These are phyloP conservation scores for Metschnikowia rubicola DNA, from an alignment of 805 yeast genomes.

Conservation along the genomic window DNA sequence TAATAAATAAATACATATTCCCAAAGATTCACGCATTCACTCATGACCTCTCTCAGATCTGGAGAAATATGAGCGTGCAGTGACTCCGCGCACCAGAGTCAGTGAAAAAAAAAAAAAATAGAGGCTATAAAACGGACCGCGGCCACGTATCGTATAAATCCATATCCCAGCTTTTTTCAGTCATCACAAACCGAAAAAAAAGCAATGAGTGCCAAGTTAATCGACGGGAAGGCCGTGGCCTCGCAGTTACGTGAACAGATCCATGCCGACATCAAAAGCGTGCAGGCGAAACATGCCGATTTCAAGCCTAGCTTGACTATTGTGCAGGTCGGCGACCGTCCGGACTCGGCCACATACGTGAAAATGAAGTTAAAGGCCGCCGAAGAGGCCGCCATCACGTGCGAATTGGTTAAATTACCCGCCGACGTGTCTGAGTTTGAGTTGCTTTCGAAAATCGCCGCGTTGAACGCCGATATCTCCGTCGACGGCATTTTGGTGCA, in stretches of 20 bases:
- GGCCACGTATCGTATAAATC: neutral
- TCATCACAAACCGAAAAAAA: too few relatives aligned
- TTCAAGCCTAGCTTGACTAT: slow-evolving; percentile 67
- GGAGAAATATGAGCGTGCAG: too few relatives aligned
- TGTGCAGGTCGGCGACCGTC: slow-evolving; percentile 73
- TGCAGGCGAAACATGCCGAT: slow-evolving; percentile 45
- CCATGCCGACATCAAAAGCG: slow-evolving; percentile 37
- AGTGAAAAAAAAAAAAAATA: too few relatives aligned
- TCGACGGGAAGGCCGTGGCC: slow-evolving; percentile 47
- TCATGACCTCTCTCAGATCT: too few relatives aligned
- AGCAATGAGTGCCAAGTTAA: slow-evolving; percentile 32
- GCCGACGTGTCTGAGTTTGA: slow-evolving; percentile 54
- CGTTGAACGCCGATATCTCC: slow-evolving; percentile 53
- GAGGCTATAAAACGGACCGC: neutral
- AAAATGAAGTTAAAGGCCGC: slow-evolving; percentile 80
- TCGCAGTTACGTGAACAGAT: slow-evolving; percentile 34
- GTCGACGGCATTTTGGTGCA: slow-evolving; percentile 77
- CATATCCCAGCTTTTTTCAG: too few relatives aligned
- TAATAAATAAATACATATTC: neutral
- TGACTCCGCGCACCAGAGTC: too few relatives aligned
- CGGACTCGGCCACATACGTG: slow-evolving; percentile 79
- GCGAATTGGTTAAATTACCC: slow-evolving; percentile 58
- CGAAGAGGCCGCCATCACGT: slow-evolving; percentile 60
- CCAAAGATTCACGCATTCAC: too few relatives aligned
- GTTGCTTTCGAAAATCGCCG: slow-evolving; percentile 49